A percentile compares a stretch with the other conserved stretches of the same genome.
These are phyloP conservation scores for Taphrina wiesneri DNA, from an alignment of 1,139 yeast genomes.

Conservation along the genomic window DNA sequence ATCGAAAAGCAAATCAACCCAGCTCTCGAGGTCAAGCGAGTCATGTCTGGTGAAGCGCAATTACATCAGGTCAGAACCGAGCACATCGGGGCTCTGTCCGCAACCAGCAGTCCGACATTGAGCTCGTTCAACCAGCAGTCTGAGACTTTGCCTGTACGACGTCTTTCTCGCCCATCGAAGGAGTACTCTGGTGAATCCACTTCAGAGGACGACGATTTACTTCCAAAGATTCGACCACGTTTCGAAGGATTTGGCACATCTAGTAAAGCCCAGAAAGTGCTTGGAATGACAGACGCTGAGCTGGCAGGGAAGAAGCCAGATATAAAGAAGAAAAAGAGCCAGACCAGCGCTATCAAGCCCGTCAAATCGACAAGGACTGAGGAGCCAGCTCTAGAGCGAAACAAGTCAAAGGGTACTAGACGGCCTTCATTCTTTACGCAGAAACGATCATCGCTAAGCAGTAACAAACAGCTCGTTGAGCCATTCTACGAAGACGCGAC, in stretches of 20 bases:
- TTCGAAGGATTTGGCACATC: not conserved
- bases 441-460: not conserved
- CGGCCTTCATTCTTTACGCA: not conserved
- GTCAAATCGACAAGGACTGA: not conserved
- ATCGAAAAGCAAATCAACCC: not conserved
- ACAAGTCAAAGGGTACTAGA: not conserved
- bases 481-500: not conserved
- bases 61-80: not conserved
- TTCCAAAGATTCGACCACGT: conserved; percentile 6
- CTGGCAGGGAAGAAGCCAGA: not conserved
- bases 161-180: not conserved
- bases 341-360: not conserved
- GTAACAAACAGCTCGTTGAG: not conserved
- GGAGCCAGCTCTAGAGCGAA: not conserved
- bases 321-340: not conserved
- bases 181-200: conserved; percentile 4
- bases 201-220: conserved; percentile 1
- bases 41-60: not conserved
- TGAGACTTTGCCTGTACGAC: not conserved
- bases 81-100: not conserved
- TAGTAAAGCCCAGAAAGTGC: conserved; percentile 25
- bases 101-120: too few species aligned
- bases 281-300: conserved; percentile 12
- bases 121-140: not conserved
- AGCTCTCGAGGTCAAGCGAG: not conserved